Percentiles rank a stretch among this genome's conserved stretches.
Conservation (phyloP, 805 yeast species). For the Wickerhamiella bombiphila region DNA sequence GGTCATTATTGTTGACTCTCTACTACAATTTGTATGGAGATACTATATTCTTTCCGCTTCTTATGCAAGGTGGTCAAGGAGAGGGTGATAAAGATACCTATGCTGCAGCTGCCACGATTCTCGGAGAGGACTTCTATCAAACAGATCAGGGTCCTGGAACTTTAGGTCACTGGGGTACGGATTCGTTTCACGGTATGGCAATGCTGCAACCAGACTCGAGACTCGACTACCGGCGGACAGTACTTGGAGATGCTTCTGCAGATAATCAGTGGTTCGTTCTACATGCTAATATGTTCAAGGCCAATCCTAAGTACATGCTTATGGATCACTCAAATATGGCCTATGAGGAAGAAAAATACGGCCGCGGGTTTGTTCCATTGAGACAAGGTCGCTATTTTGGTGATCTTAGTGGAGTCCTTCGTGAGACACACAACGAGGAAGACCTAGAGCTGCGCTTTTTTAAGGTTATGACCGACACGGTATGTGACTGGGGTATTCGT, state of each 20-base stretch:
- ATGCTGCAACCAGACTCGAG: conserved; percentile 65
- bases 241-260: background rate
- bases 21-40: conserved; percentile 58
- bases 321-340: too few species aligned
- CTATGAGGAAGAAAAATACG: conserved; percentile 7
- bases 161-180: conserved; percentile 22
- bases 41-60: conserved; percentile 39
- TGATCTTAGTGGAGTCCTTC: conserved; percentile 4
- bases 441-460: conserved; percentile 14
- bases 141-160: conserved; percentile 27
- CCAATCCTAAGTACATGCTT: conserved; percentile 13
- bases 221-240: conserved; percentile 32
- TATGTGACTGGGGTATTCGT: conserved; percentile 15
- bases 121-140: conserved; percentile 44
- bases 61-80: conserved; percentile 53
- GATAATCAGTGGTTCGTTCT: conserved; percentile 9
- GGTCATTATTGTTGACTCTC: conserved; percentile 41
- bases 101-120: conserved; percentile 53
- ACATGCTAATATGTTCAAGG: conserved; percentile 16
- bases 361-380: conserved; percentile 11
- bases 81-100: conserved; percentile 75
- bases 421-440: conserved; percentile 2
- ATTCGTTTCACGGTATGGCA: conserved; percentile 12
- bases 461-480: conserved; percentile 8
- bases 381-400: conserved; percentile 14